These are phyloP conservation scores for Chrysanthemum lavandulifolium DNA, from an alignment of 129 eudicot genomes.

Conservation along the genomic window DNA sequence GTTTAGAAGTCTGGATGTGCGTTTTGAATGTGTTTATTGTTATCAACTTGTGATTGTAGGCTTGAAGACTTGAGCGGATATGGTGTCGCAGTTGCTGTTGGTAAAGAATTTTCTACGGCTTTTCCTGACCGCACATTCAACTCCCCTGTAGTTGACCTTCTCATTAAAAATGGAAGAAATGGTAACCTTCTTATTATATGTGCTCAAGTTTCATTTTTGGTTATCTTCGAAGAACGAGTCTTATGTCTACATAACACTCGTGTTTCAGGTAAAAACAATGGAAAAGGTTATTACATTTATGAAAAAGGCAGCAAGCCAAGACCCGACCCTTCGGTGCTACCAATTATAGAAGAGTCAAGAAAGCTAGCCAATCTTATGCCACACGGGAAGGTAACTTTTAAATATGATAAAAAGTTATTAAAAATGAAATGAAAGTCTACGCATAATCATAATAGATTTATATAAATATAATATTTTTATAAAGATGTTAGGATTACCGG, in stretches of 20 bases:
- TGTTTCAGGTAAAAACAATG: slow-evolving; percentile 73
- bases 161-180: slow-evolving; percentile 73
- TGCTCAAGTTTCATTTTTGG: neutral
- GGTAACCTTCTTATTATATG: slow-evolving; percentile 41
- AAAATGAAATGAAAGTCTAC: no score
- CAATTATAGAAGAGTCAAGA: slow-evolving; percentile 81
- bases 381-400: slow-evolving; percentile 60
- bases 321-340: slow-evolving; percentile 76
- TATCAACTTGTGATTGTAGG: slow-evolving; percentile 39
- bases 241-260: neutral
- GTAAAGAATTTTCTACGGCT: slow-evolving; percentile 51
- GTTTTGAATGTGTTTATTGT: neutral
- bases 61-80: slow-evolving; percentile 91
- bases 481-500: no score
- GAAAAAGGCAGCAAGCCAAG: slow-evolving; percentile 90
- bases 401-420: no score
- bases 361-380: slow-evolving; percentile 72
- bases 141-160: slow-evolving; percentile 62
- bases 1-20: neutral
- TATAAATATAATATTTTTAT: no score
- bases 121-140: slow-evolving; percentile 68
- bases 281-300: slow-evolving; percentile 84
- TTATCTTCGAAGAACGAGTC: slow-evolving; percentile 7
- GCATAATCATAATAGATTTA: no score
- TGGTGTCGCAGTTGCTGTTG: slow-evolving; percentile 68